Evolutionary conservation across 2,329 filamentous ascomycete species (phyloP), one percentile per base, ranked within the genome.

Genomic region (Stemphylium vesicarium): DNA sequence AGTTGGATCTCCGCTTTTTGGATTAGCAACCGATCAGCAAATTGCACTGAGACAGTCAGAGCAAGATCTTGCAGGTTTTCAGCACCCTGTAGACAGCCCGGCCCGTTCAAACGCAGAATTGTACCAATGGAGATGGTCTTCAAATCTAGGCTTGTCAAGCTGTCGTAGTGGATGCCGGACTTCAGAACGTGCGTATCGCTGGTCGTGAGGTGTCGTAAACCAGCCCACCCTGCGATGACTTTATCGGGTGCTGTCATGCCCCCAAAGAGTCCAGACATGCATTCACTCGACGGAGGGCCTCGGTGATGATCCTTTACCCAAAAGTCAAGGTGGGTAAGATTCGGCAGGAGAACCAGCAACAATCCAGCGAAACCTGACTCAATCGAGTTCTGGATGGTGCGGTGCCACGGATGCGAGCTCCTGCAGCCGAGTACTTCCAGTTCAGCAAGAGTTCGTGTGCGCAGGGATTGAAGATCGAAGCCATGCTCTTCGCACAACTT

Each of bases 311-410:
- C 66, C 24, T 59, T 59, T 8, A 67, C 53, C 50, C 56, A 54
- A 38, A 63, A 62, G n/a, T 64, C 57, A 15, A 70, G 53, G 6
- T 60, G 53, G 3, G 24, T 39, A 6, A 68, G 48, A n/a, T 61
- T 67, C 7, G 67, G 65, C 5, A 68, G 47, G 2, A 67, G 38
- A 2, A 51, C 36, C 3, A 70, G 49, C 9, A 70, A 36, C 3
- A 68, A 13, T 3, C 67, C 67, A 10, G 53, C 63, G 24, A 63
- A 68, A 1, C 63, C 62, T 4, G 64, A 68, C 22, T 70, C 65
- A n/a, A 70, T 50, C 11, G 57, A 60, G 36, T 66, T 63, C 13
- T 59, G 50, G 18, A 68, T 43, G 3, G 63, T 64, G 10, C 53
- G 39, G 22, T 40, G 49, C 65, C 66, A 70, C 6, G 59, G 53